Base-by-base conservation (phyloP, 169 alveolate species). In the Besnoitia besnoiti region DNA sequence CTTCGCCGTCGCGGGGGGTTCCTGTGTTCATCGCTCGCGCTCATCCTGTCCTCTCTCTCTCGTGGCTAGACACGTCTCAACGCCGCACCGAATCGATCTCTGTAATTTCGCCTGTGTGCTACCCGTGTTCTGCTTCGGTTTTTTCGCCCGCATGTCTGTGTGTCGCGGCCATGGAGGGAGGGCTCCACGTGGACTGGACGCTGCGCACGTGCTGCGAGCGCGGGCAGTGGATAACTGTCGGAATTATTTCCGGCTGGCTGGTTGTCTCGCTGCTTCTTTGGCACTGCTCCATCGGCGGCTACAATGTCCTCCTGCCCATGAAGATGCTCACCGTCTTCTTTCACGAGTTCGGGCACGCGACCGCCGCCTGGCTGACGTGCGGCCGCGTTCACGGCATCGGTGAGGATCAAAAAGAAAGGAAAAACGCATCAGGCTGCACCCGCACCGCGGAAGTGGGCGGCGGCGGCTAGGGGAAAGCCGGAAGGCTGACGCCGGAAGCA, bases 351-450 rank as follows among this genome's bases (percentile, higher is more conserved):
- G 94, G 95, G 33, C 97, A 95, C 77, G 97, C 97, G 40, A 94
- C 96, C n/a, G 97, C 97, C 47, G 89, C 96, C 49, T 95, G 97
- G 97, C 46, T 94, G 33, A 94, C 97, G n/a, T 95, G 97, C 47
- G 97, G 97, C n/a, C 90, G 84, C 21, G 97, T 95, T 12, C 93
- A 94, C 51, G 95, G 95, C 46, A 95, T 95, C 92, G 97, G 97
- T 95, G 90, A 39, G 94, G 35, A n/a, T 0, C 30, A 55, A n/a
- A 24, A 55, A n/a, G 1, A 55, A 55, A n/a, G 0, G 35, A 3
- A 55, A 24, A n/a, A 55, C 0, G 73, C 0, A 55, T 55, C 19
- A 24, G 30, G 30, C 73, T 55, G 73, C 73, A 24, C 4, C 30
- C 19, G 30, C 4, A 55, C n/a, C 19, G 73, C 5, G 73, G 35